Evolutionary conservation across 108 stramenopile genomes (phyloP), one percentile per base, ranked within the genome.

Genomic region (Skeletonema tropicum): DNA sequence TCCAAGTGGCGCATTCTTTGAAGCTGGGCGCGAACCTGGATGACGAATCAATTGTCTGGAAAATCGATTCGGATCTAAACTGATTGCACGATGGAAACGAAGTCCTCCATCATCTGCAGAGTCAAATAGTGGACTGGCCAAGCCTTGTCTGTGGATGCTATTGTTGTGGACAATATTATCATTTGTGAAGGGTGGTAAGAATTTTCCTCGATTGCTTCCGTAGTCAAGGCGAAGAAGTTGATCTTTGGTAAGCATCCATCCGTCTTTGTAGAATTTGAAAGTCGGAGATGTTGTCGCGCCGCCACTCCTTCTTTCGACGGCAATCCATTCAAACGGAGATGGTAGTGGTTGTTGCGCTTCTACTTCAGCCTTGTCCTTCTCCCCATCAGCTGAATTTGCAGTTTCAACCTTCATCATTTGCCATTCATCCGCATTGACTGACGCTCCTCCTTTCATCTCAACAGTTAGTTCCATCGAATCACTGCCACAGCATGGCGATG

Each of bases 201-300:
- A 64, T 23, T 38, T 64, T 25, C 64, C 64, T 25, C 39, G 64
- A 32, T 39, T 23, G 19, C 13, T 64, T 36, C 64, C 64, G 25
- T 64, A 39, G 23, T 64, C 25, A 41, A 64, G 19, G 8, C 38
- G 64, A 14, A 64, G 39, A 38, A 64, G n/a, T 38, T 64, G 64
- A 2, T 64, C 64, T 38, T 41, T 64, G 21, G 64, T 64, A 13
- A 64, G 39, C 2, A 64, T 64, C 64, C 64, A 64, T 11, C 64
- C 64, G 38, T 64, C 39, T 38, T 64, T 10, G 38, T 39, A 64
- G 14, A 64, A 64, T 2, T 23, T 38, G 64, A 39, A 64, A 19
- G 25, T 25, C 25, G 64, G 25, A 2, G 6, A 29, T 38, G 62
- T 63, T 55, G 23, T 2, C 0, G 7, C 23, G 23, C 10, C 52